Conservation (phyloP, 768 basidiomycete genomes). For the Phaeotremella fagi region DNA sequence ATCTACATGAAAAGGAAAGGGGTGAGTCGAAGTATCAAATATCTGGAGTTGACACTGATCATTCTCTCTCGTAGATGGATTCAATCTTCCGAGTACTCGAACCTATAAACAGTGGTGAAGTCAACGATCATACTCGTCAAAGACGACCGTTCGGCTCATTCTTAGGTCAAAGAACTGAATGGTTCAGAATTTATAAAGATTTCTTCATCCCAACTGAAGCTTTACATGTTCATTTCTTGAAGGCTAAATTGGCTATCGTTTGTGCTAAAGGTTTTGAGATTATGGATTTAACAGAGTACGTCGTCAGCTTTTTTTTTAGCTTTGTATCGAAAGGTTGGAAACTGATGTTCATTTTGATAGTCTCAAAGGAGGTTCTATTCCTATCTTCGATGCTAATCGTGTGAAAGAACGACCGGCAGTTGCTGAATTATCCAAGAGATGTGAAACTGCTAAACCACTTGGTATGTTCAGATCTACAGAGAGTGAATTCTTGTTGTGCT, state of each 20-base stretch:
- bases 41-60: neutral
- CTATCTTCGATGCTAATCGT: constrained; percentile 53
- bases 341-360: too few species aligned
- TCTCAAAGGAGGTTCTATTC: constrained; percentile 84
- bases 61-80: constrained; percentile 55
- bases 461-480: constrained; percentile 86
- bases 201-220: constrained; percentile 91
- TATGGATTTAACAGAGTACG: constrained; percentile 90
- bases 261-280: constrained; percentile 95
- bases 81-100: constrained; percentile 97
- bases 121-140: constrained; percentile 57
- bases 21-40: constrained; percentile 47
- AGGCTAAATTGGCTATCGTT: constrained; percentile 86
- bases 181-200: constrained; percentile 93
- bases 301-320: too few species aligned
- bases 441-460: constrained; percentile 72
- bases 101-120: constrained; percentile 85
- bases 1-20: constrained; percentile 96
- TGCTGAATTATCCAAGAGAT: constrained; percentile 69
- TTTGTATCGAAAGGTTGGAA: too few species aligned
- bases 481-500: constrained; percentile 83
- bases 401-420: constrained; percentile 62
- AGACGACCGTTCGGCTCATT: constrained; percentile 39
- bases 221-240: constrained; percentile 84
- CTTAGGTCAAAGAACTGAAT: constrained; percentile 73